Evolutionary conservation across 176 grass and related monocot species (phyloP), one percentile per base, ranked within the genome.

Genomic region (Guadua angustifolia): DNA sequence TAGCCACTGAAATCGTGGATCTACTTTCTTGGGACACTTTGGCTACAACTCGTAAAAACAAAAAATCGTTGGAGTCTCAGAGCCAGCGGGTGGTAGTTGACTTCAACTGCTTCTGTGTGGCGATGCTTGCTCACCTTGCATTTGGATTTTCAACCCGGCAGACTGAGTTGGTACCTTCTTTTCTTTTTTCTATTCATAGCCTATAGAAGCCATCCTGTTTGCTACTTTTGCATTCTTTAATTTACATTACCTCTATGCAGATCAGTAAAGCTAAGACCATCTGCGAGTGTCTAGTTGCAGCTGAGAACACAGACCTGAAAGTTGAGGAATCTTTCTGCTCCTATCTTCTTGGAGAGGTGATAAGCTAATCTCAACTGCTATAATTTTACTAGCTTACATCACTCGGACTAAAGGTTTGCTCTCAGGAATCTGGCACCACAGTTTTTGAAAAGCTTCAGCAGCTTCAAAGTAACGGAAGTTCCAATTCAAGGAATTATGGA

Each of bases 321-420:
- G 92, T 99, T 78, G 93, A 94, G 86, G 93, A 91, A 87, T 93
- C 89, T 82, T 91, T 99, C 64, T 99, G 93, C 67, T 89, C 63
- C 5, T 94, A 94, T 86, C 93, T 99, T 89, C 96, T 99, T 61
- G 93, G 93, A 68, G 87, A 99, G 96, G 93, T 99, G 82, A 91
- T 66, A 75, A 88, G 61, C 65, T 58, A 70, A 47, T 80, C 45
- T 56, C 44, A 42, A 42, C 7, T 73, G 53, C 44, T 75, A 32
- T 87, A 66, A 53, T 81, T 56, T 51, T 89, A 73, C 5, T 82
- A 46, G 6, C 18, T 75, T 73, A 73, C 62, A 66, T 87, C 40
- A 71, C 59, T 76, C n/a, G 59, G 7, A 81, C 74, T 85, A 89
- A 88, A 25, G 40, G 9, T 83, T 73, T 66, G 47, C 67, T 75